A percentile compares a stretch with the other conserved stretches of the same genome.
These are phyloP conservation scores for Chrysoporthe deuterocubensis DNA, from an alignment of 2,329 filamentous ascomycete species.

Conservation along the genomic window DNA sequence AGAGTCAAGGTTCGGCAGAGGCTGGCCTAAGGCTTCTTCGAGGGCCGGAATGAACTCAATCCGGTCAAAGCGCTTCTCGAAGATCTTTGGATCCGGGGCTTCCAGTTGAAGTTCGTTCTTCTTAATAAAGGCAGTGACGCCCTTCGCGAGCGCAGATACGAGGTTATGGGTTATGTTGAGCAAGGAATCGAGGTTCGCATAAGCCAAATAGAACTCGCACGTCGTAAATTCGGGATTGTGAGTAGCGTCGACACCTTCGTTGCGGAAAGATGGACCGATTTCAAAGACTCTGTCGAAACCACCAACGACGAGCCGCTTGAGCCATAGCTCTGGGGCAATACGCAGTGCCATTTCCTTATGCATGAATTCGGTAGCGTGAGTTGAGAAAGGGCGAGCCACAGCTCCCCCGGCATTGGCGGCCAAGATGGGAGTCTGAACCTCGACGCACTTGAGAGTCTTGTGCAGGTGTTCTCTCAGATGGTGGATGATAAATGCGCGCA, in stretches of 20 bases:
- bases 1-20: conserved; percentile 65
- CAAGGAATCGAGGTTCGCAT: conserved; percentile 74
- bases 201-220: conserved; percentile 94
- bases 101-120: conserved; percentile 2
- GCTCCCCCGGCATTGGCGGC: conserved; percentile 85
- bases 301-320: conserved; percentile 89
- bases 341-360: conserved; percentile 75
- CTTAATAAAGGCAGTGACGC: conserved; percentile 17
- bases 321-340: conserved; percentile 92
- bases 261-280: conserved; percentile 89
- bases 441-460: conserved; percentile 40
- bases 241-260: conserved; percentile 87
- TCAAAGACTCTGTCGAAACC: conserved; percentile 91
- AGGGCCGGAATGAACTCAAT: conserved; percentile 84
- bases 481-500: conserved; percentile 76
- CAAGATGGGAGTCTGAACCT: conserved; percentile 90
- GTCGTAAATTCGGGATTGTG: conserved; percentile 98
- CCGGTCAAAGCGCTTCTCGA: conserved; percentile 40
- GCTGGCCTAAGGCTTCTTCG: conserved; percentile 66
- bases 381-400: conserved; percentile 83
- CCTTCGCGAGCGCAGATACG: conserved; percentile 60
- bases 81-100: conserved; percentile 9
- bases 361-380: conserved; percentile 74
- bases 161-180: conserved; percentile 77
- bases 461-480: conserved; percentile 69